Evolutionary conservation across 176 grass and related monocot genomes (phyloP).

Genomic region (Rhynchospora pubera): DNA sequence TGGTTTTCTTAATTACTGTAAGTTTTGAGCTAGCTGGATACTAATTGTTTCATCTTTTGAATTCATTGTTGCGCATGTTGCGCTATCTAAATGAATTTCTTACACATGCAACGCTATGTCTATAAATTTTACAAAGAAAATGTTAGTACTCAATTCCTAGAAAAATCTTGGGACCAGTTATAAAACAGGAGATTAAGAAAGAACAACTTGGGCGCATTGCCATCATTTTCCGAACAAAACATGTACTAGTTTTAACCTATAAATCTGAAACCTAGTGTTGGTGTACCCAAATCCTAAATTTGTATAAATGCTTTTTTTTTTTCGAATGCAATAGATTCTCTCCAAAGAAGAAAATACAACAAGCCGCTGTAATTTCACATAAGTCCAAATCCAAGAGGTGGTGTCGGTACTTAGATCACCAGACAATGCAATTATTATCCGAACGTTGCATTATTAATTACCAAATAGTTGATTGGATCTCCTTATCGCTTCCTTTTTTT

Average conservation of each 20-base stretch:
- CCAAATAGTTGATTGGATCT: no score
- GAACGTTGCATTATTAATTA: not conserved
- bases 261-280: not conserved
- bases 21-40: not conserved
- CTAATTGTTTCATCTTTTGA: not conserved
- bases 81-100: not conserved
- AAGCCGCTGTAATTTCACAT: not conserved
- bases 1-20: not conserved
- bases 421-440: constrained; percentile 1
- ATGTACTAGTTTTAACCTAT: not conserved
- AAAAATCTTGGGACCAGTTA: not conserved
- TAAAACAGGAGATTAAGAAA: not conserved
- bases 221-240: not conserved
- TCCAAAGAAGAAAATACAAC: constrained; percentile 1
- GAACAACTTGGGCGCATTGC: not conserved
- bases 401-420: not conserved
- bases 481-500: no score
- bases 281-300: not conserved
- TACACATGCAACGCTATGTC: not conserved
- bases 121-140: not conserved
- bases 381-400: not conserved
- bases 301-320: not conserved
- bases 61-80: not conserved
- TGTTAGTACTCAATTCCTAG: not conserved
- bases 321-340: not conserved